phyloP scores from a whole-genome alignment of 2,329 filamentous ascomycete genomes.

The Sporothrix phasma region DNA sequence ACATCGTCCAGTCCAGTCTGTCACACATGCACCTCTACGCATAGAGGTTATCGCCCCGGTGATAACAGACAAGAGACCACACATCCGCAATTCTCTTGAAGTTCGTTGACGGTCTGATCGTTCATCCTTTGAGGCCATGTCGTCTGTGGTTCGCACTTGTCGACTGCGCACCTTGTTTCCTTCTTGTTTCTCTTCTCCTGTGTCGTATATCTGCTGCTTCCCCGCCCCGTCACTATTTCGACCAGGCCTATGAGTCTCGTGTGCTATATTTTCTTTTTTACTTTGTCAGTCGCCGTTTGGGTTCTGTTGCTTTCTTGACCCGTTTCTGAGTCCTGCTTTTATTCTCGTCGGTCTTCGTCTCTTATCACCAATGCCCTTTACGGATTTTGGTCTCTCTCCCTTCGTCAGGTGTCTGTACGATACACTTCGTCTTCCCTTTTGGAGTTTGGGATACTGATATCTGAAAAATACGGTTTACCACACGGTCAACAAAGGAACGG shows the following conservation, averaged over 20 bases:
- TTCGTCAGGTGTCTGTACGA: conserved; percentile 24
- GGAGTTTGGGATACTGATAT: conserved; percentile 21
- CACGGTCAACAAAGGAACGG: conserved; percentile 15
- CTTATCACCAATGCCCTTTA: conserved; percentile 21
- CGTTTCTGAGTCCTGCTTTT: background rate
- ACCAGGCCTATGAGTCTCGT: background rate
- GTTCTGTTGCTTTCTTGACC: background rate
- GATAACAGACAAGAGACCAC: too few relatives aligned
- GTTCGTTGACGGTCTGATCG: too few relatives aligned
- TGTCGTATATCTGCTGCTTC: background rate
- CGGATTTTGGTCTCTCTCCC: conserved; percentile 22
- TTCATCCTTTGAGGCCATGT: too few relatives aligned
- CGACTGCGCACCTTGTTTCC: background rate
- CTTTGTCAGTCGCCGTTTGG: too few relatives aligned
- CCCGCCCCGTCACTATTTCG: background rate
- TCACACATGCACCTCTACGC: background rate
- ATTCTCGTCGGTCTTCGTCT: conserved; percentile 17
- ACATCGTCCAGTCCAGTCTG: too few relatives aligned
- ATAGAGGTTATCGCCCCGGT: background rate
- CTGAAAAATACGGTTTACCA: conserved; percentile 19
- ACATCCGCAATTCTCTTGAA: too few relatives aligned
- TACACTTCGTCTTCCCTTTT: conserved; percentile 20
- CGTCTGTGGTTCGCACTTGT: too few relatives aligned
- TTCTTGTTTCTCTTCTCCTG: background rate
- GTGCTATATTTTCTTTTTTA: background rate